Percentiles rank a stretch among this genome's conserved stretches.
phyloP scores from a whole-genome alignment of 2,329 filamentous ascomycete genomes.

The Colletotrichum eleusines region DNA sequence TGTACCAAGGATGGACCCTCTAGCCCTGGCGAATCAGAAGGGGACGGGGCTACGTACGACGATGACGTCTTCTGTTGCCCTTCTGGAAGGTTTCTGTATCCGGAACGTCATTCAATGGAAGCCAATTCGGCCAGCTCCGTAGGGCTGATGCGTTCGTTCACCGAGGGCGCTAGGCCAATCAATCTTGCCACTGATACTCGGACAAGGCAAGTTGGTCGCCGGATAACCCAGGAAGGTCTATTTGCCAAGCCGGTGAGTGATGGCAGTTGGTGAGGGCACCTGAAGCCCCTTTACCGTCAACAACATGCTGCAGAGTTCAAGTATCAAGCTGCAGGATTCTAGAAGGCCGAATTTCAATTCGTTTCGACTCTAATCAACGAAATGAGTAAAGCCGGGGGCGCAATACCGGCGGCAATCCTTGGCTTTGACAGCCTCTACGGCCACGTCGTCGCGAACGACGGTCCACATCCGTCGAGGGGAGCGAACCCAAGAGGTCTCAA shows the following conservation, averaged over 20 bases:
- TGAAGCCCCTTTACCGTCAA: background rate
- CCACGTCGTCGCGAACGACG: slow-evolving; percentile 52
- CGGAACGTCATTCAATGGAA: background rate
- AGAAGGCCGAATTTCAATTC: no score
- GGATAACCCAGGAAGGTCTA: background rate
- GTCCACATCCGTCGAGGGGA: no score
- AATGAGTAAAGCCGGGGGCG: no score
- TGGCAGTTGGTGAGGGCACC: background rate
- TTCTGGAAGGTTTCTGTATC: slow-evolving; percentile 23
- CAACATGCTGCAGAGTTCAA: background rate
- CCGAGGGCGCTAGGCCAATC: background rate
- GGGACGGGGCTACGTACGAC: background rate
- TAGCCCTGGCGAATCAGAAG: background rate
- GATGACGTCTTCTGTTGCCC: slow-evolving; percentile 13
- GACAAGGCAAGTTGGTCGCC: background rate
- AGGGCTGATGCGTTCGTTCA: background rate
- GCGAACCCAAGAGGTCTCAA: no score
- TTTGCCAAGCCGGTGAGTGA: background rate
- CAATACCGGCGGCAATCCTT: no score
- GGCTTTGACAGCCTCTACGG: no score
- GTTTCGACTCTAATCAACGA: no score
- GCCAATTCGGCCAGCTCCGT: background rate
- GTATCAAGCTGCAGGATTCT: no score
- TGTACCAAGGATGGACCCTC: no score
- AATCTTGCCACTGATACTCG: background rate